Evolutionary conservation across 805 yeast species (phyloP), one percentile per base, ranked within the genome.

Genomic region (Candida namnaoensis): DNA sequence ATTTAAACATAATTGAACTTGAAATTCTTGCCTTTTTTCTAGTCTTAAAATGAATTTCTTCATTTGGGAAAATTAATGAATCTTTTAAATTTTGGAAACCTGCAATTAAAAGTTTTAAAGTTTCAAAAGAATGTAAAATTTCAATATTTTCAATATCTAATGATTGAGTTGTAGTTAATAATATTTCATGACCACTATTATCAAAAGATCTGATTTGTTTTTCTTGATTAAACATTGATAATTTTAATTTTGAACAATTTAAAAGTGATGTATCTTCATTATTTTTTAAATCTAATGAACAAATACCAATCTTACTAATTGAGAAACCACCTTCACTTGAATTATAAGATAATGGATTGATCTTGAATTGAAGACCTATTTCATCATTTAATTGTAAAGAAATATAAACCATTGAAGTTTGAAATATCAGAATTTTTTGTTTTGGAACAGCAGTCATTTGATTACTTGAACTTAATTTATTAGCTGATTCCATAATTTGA

Each of bases 341-440:
- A 38, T 66, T 68, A 45, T 53, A 72, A 0, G 74, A 64, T 1
- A 76, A 46, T 1, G 83, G 82, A 10, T 67, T 59, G 0, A 73
- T 40, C 2, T 61, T 55, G 0, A 56, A 30, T 26, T 50, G 56
- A 5, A 74, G 4, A 0, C 25, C 9, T 1, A 13, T 35, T 4
- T 36, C 26, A 4, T 39, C 43, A 11, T 47, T 32, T 5, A 51
- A 28, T 2, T 36, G 37, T 9, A 54, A 7, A 10, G 32, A 37
- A 7, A 53, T 5, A 2, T 44, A 36, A 6, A 51, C 44, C 19
- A 41, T 23, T 1, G 59, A 54, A 1, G 60, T 52, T 36, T 53
- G 59, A 9, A 52, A 46, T 48, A 7, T 38, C 43, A 4, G 40
- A 1, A 36, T 15, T 9, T 23, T 44, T 35, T 32, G 41, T 10